Evolutionary conservation across 305 asterid species (phyloP), one percentile per base, ranked within the genome.

Genomic region (Ajuga reptans): DNA sequence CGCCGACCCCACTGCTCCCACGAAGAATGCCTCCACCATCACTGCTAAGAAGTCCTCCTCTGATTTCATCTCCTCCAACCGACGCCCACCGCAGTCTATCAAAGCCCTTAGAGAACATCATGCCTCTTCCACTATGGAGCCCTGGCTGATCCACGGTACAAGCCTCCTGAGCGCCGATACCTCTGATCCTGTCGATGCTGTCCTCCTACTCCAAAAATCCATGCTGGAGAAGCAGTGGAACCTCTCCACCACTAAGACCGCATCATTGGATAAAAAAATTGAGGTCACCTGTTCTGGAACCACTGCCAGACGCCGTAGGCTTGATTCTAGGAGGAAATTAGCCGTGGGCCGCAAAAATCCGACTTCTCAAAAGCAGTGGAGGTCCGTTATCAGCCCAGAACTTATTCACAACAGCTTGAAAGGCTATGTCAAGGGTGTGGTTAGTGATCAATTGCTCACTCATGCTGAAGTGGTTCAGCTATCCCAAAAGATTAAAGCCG

Each of bases 211-310:
- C 78, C 98, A 89, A 49, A 93, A 90, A 75, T 90, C 92, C 66
- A 82, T 93, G 84, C 97, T 90, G 51, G 98, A 90, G 78, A 87
- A 90, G 81, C 98, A 93, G 80, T 93, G 96, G 96, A 89, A 81
- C 78, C 93, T 92, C 70, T 76, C 65, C 6, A 55, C 34, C 56
- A 54, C 58, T n/a, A 47, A 68, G 29, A 60, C 57, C 46, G 36
- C 27, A 21, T 41, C 27, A 8, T 59, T 16, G 12, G 37, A 59
- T 21, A 80, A 80, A 4, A 31, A 31, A 31, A 31, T 31, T 31
- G 4, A 31, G 61, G 79, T 90, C 37, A 79, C 82, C 73, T 78
- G 82, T 61, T 85, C 96, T 4, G 95, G 89, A 18, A 84, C 85
- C 6, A 80, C 92, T 69, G 97, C 98, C 72, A 80, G 96, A 43